Conservation (phyloP, 2,329 filamentous ascomycete species). For the Macroventuria anomochaeta region DNA sequence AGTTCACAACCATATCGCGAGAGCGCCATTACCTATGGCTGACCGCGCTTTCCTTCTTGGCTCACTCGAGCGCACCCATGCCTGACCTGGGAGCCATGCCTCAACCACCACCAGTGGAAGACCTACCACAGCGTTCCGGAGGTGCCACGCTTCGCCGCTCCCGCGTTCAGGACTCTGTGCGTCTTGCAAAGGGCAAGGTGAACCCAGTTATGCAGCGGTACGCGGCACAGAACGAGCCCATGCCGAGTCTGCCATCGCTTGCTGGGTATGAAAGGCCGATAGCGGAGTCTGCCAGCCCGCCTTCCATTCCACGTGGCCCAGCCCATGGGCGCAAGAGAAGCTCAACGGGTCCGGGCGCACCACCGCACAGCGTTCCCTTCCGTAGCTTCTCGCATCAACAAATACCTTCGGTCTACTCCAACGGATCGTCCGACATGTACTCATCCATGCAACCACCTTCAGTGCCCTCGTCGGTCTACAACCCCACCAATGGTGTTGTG, state of each 20-base stretch:
- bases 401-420: slow-evolving; percentile 49
- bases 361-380: slow-evolving; percentile 71
- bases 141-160: slow-evolving; percentile 56
- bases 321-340: slow-evolving; percentile 84
- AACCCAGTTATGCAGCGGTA: slow-evolving; percentile 48
- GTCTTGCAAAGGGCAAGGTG: slow-evolving; percentile 77
- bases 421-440: slow-evolving; percentile 49
- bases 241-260: slow-evolving; percentile 40
- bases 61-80: slow-evolving; percentile 82
- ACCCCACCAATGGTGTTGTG: slow-evolving; percentile 47
- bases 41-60: slow-evolving; percentile 91
- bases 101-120: slow-evolving; percentile 46
- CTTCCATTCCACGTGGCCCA: slow-evolving; percentile 72
- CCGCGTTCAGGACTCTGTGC: slow-evolving; percentile 85
- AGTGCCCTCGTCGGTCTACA: slow-evolving; percentile 50
- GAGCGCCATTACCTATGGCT: slow-evolving; percentile 96
- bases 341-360: slow-evolving; percentile 80
- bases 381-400: slow-evolving; percentile 73
- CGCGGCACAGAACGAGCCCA: slow-evolving; percentile 35
- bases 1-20: slow-evolving; percentile 83
- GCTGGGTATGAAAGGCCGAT: slow-evolving; percentile 53
- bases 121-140: slow-evolving; percentile 44
- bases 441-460: slow-evolving; percentile 42
- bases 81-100: slow-evolving; percentile 68
- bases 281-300: slow-evolving; percentile 72